Conservation (phyloP, 345 rosid genomes). For the Orychophragmus violaceus region DNA sequence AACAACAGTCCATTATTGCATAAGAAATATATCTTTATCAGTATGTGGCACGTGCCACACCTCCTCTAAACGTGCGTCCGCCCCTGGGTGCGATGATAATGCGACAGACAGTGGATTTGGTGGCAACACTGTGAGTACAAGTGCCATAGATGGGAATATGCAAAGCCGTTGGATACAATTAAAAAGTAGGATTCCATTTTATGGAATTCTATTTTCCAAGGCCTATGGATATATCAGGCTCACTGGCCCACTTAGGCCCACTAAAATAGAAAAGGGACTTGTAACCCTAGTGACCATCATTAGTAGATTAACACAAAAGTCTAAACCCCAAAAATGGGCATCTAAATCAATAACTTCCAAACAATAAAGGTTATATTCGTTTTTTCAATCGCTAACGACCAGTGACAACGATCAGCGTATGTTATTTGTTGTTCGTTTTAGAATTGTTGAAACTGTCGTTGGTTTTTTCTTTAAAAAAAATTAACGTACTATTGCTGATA, state of each 20-base stretch:
- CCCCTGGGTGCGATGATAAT: not conserved
- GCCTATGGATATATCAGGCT: not conserved
- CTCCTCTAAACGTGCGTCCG: too few relatives aligned
- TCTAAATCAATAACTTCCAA: not conserved
- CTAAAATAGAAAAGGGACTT: not conserved
- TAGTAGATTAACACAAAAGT: not conserved
- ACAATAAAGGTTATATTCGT: too few relatives aligned
- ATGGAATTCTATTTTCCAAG: not conserved
- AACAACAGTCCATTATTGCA: too few relatives aligned
- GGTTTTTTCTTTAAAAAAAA: too few relatives aligned
- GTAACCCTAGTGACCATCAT: not conserved
- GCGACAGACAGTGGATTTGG: conserved; percentile 14
- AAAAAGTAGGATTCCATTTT: not conserved
- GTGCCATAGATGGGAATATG: conserved; percentile 5
- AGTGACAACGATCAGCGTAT: too few relatives aligned
- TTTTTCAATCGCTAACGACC: too few relatives aligned
- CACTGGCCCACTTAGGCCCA: not conserved
- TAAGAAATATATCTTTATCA: too few relatives aligned
- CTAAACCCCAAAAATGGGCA: too few relatives aligned
- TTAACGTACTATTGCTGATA: too few relatives aligned
- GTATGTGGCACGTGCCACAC: too few relatives aligned
- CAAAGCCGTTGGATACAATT: not conserved
- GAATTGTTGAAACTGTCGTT: too few relatives aligned
- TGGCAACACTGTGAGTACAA: conserved; percentile 14
- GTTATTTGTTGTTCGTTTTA: too few relatives aligned